Evolutionary conservation across 78 protist species (phyloP), one percentile per base, ranked within the genome.

Genomic region (Monosiga brevicollis): DNA sequence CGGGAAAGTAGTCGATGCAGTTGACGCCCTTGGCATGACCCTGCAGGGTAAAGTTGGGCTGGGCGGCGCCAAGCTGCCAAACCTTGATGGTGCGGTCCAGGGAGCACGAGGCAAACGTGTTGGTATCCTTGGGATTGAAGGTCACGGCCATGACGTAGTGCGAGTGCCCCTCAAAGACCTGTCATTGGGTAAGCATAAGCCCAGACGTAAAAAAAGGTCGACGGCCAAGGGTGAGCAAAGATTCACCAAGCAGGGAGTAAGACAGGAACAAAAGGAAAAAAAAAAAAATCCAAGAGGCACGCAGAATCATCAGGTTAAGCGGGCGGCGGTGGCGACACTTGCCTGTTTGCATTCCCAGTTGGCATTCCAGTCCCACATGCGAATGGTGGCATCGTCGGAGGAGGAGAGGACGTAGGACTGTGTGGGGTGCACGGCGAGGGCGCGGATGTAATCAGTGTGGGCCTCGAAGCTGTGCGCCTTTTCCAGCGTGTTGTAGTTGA

Each of bases 11-110:
- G 55, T 89, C 97, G 35, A 98, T 95, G 71, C 93, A 87, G 90
- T 98, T 98, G 72, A 97, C 96, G 20, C 99, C 99, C 86, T 91
- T 89, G 77, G 90, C 94, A 78, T 98, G 99, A 35, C 99, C 99
- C 83, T 94, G 97, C n/a, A 98, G 89, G 0, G 98, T 96, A 83
- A 96, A 96, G 85, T 95, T 90, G 37, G 99, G 96, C 39, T 34
- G 40, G 39, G 92, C 0, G 10, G 96, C 73, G 41, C 73, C 75
- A 22, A 96, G 22, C n/a, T 87, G 72, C 99, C 99, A 98, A 3
- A 95, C 91, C 84, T 96, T 96, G 76, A 97, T 82, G 1, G 96
- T 89, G 35, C 92, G 89, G 81, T 98, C 99, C 29, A 98, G 90
- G 36, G 99, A 97, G n/a, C 98, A 98, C 3, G 93, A 42, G 39